phyloP scores from a whole-genome alignment of 139 green algal genomes.

The Yamagishiella unicocca region DNA sequence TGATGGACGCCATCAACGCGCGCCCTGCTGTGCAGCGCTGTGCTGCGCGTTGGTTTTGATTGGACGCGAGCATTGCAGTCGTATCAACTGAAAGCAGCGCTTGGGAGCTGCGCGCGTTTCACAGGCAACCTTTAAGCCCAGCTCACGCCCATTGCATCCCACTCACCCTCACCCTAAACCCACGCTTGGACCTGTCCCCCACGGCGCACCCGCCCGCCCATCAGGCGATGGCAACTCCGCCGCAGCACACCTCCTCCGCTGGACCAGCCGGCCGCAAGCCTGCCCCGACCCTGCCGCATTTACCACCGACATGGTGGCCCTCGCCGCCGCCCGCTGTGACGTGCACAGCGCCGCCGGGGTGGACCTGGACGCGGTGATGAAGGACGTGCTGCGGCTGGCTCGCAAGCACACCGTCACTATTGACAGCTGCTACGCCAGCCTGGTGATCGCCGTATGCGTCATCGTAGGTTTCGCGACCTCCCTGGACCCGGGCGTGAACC shows the following conservation, averaged over 20 bases:
- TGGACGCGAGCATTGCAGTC: too few relatives aligned
- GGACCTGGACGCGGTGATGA: conserved; percentile 79
- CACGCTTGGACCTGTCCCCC: too few relatives aligned
- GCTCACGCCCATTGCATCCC: too few relatives aligned
- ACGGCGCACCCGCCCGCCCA: neutral
- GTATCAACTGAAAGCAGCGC: too few relatives aligned
- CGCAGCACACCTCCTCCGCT: conserved; percentile 81
- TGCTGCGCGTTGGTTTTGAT: too few relatives aligned
- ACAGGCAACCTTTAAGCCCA: too few relatives aligned
- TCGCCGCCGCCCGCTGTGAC: conserved; percentile 76
- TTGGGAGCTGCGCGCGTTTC: too few relatives aligned
- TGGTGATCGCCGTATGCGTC: conserved; percentile 89
- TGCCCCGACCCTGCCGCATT: conserved; percentile 79
- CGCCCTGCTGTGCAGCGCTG: too few relatives aligned
- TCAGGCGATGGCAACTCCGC: conserved; percentile 77
- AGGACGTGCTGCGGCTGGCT: conserved; percentile 70
- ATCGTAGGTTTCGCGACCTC: conserved; percentile 90
- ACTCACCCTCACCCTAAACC: too few relatives aligned
- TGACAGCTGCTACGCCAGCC: conserved; percentile 86
- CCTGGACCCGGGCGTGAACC: conserved; percentile 88
- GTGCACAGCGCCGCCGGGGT: conserved; percentile 72
- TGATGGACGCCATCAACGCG: too few relatives aligned
- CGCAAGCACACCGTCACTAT: conserved; percentile 85
- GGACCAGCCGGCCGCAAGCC: conserved; percentile 60
- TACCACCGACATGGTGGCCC: conserved; percentile 69